A percentile compares a stretch with the other conserved stretches of the same genome.
These are phyloP conservation scores for Ilyonectria robusta DNA, from an alignment of 2,329 filamentous ascomycete species.

Conservation along the genomic window DNA sequence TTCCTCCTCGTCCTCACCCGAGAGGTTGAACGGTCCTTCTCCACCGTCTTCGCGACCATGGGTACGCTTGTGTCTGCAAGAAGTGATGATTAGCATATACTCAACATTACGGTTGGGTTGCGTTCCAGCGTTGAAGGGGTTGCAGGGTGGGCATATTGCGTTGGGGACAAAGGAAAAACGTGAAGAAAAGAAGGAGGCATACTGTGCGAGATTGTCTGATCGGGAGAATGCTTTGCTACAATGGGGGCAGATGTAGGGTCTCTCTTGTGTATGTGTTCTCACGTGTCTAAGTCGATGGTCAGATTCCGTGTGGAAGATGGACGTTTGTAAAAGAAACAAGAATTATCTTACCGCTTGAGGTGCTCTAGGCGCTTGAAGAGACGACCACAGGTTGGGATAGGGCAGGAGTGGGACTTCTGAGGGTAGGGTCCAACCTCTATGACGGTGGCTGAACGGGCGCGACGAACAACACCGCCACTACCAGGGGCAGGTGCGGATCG, in stretches of 20 bases:
- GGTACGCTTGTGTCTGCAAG: constrained; percentile 84
- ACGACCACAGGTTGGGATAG: constrained; percentile 97
- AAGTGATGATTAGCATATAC: constrained; percentile 29
- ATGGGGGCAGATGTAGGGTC: constrained; percentile 96
- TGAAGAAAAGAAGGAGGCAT: constrained; percentile 63
- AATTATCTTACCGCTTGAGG: constrained; percentile 87
- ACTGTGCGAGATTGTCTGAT: constrained; percentile 99
- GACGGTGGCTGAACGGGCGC: constrained; percentile 93
- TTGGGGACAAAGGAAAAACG: constrained; percentile 47
- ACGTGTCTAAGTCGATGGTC: constrained; percentile 80
- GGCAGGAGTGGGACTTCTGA: constrained; percentile 98
- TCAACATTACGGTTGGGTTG: constrained; percentile 33
- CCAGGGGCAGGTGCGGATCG: constrained; percentile 79
- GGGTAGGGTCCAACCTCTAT: constrained; percentile 98
- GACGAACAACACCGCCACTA: constrained; percentile 85
- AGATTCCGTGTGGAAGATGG: constrained; percentile 27
- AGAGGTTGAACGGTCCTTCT: constrained; percentile 72
- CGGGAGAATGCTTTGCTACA: constrained; percentile 99
- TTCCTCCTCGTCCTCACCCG: constrained; percentile 90
- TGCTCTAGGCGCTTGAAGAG: constrained; percentile 99
- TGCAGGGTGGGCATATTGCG: constrained; percentile 15
- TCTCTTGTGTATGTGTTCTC: constrained; percentile 98
- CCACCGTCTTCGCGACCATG: constrained; percentile 76
- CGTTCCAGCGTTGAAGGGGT: neutral
- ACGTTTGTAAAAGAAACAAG: constrained; percentile 56